These are phyloP conservation scores for Clarireedia hainanense DNA, from an alignment of 2,329 filamentous ascomycete genomes.

Conservation along the genomic window DNA sequence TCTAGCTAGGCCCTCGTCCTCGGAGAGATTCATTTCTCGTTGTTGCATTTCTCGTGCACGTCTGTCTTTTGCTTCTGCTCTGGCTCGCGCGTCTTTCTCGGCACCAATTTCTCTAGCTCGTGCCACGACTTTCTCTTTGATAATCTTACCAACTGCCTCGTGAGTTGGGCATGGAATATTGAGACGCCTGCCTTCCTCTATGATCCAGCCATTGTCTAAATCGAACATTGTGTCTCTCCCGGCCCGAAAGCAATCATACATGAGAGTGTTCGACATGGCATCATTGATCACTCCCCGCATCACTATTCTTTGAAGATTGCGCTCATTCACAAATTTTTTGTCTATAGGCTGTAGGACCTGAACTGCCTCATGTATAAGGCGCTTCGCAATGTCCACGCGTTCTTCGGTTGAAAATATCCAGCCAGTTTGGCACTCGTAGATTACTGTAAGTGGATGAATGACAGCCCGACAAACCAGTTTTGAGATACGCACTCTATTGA, in stretches of 20 bases:
- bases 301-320: not conserved
- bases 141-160: not conserved
- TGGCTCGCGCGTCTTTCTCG: not conserved
- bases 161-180: not conserved
- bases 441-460: conserved; percentile 1
- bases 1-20: too few species aligned
- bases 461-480: not conserved
- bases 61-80: not conserved
- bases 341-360: not conserved
- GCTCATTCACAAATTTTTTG: not conserved
- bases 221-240: not conserved
- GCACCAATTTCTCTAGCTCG: not conserved
- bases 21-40: too few species aligned
- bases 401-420: conserved; percentile 3
- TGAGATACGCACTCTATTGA: not conserved
- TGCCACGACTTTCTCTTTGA: not conserved
- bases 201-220: conserved; percentile 3
- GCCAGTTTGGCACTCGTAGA: conserved; percentile 1
- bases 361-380: not conserved
- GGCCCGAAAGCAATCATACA: not conserved
- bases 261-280: not conserved
- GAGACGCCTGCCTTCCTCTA: not conserved
- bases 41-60: not conserved
- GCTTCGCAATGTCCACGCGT: not conserved
- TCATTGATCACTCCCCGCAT: not conserved